Base-by-base conservation (phyloP, 2,329 filamentous ascomycete species). In the Fusarium sublunatum region DNA sequence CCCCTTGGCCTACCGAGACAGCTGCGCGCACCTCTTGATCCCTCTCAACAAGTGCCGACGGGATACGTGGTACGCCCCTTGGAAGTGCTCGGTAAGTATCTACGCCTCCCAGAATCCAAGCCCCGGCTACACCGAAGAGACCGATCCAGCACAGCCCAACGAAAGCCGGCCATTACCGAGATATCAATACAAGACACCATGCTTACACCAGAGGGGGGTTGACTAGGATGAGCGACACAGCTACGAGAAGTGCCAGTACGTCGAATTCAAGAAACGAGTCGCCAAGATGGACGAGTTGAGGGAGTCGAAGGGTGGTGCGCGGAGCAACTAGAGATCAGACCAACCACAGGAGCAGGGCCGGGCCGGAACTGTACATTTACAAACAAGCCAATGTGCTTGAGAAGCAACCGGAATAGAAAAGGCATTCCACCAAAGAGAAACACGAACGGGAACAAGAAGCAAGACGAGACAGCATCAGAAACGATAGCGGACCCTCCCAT, bases 241-340 rank as follows among this genome's bases (percentile, higher is more conserved):
- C 74, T 99, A 99, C 84, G 95, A 99, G 78, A 98, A 98, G 79
- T 99, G 95, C 87, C 95, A 99, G 76, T 99, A 99, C 80, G 91
- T 91, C 67, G 95, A 98, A 78, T 99, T 99, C 85, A 97, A 97
- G 88, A 92, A 94, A 86, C 89, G 95, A 57, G 95, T 99, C 67
- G 92, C 91, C 75, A 98, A 97, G 88, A 99, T 99, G 95, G 88
- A 98, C 73, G 93, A 99, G 83, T 81, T 99, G 75, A 87, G 93
- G 75, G 93, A 88, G 69, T 88, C 91, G 59, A 96, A 96, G 86
- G 87, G 81, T 57, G 93, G 92, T 61, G 88, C 86, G 73, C 87
- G 94, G 78, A 96, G 91, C 84, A 97, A 97, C 81, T 97, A 78
- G 77, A 78, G 76, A 69, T 39, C 55, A 53, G 48, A 34, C 47